Percentiles rank a stretch among this genome's conserved stretches.
Conservation (phyloP, 371 early-diverging fungal species). For the Entomophthora muscae region DNA sequence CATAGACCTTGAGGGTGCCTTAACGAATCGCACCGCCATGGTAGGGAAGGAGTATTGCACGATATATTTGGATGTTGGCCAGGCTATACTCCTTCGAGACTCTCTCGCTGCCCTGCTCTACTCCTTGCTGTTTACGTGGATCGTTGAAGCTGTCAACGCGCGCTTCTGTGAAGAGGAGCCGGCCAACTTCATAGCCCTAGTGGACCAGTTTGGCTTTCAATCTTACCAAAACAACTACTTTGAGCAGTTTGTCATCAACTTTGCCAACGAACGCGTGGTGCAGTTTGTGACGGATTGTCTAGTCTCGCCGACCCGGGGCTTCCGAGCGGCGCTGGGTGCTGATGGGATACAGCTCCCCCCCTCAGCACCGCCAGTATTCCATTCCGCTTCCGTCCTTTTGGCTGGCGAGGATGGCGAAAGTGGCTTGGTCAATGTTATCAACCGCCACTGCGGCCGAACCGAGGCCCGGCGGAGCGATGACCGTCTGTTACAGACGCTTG, state of each 20-base stretch:
- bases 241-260: slow-evolving; percentile 58
- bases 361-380: slow-evolving; percentile 12
- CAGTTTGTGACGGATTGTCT: slow-evolving; percentile 26
- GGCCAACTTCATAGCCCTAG: slow-evolving; percentile 46
- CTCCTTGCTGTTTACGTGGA: slow-evolving; percentile 65
- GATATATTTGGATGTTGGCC: slow-evolving; percentile 57
- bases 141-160: slow-evolving; percentile 73
- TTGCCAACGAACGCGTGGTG: slow-evolving; percentile 66
- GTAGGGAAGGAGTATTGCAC: slow-evolving; percentile 71
- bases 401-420: slow-evolving; percentile 25
- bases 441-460: slow-evolving; percentile 22
- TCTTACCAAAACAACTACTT: slow-evolving; percentile 33
- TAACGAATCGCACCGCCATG: slow-evolving; percentile 38
- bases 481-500: slow-evolving; percentile 19
- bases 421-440: slow-evolving; percentile 32
- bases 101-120: slow-evolving; percentile 57
- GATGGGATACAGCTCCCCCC: neutral
- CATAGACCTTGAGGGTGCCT: slow-evolving; percentile 40
- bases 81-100: slow-evolving; percentile 56
- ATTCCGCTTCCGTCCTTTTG: neutral
- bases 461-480: slow-evolving; percentile 18
- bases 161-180: slow-evolving; percentile 43
- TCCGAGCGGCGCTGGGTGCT: neutral
- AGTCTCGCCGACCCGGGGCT: neutral
- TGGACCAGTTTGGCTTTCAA: slow-evolving; percentile 51